Evolutionary conservation across 2,329 filamentous ascomycete genomes (phyloP).

Genomic region (Grosmannia penicillata): DNA sequence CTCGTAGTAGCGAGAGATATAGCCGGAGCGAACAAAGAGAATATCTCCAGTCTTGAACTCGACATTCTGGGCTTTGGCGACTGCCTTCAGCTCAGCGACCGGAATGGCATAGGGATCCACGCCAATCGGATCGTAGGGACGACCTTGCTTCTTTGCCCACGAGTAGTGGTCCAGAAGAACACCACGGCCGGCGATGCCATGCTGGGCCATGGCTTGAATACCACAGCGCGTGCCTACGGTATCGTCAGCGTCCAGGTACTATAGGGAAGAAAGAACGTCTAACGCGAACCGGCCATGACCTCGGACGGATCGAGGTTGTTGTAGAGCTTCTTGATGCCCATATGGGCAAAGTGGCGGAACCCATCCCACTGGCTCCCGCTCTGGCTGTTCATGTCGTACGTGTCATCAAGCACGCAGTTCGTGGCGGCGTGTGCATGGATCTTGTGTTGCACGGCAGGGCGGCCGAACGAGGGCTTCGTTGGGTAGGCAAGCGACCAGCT

Average conservation of each 20-base stretch:
- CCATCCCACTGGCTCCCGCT: conserved; percentile 9
- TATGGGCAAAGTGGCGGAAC: conserved; percentile 6
- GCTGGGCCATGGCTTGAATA: conserved; percentile 17
- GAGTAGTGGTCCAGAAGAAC: conserved; percentile 33
- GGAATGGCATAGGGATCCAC: conserved; percentile 28
- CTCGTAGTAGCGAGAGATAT: conserved; percentile 26
- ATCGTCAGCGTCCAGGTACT: not conserved
- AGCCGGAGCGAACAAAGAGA: conserved; percentile 39
- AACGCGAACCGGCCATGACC: not conserved
- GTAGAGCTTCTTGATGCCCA: not conserved
- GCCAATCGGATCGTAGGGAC: conserved; percentile 19
- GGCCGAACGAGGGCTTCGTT: conserved; percentile 2
- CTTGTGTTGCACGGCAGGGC: conserved; percentile 1
- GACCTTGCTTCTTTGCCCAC: conserved; percentile 24
- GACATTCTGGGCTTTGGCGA: conserved; percentile 23
- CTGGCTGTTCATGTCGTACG: conserved; percentile 6
- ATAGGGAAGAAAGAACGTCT: too few relatives aligned
- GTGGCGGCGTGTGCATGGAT: not conserved
- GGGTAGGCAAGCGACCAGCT: conserved; percentile 12
- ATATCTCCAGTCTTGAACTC: conserved; percentile 36
- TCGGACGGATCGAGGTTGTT: conserved; percentile 1
- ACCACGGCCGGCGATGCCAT: conserved; percentile 33
- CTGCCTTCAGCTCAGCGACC: conserved; percentile 23
- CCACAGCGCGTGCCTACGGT: not conserved
- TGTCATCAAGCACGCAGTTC: conserved; percentile 5